Percentiles rank a stretch among this genome's conserved stretches.
Evolutionary conservation across 768 basidiomycete genomes (phyloP).

Genomic region (Crassisporium funariophilum): DNA sequence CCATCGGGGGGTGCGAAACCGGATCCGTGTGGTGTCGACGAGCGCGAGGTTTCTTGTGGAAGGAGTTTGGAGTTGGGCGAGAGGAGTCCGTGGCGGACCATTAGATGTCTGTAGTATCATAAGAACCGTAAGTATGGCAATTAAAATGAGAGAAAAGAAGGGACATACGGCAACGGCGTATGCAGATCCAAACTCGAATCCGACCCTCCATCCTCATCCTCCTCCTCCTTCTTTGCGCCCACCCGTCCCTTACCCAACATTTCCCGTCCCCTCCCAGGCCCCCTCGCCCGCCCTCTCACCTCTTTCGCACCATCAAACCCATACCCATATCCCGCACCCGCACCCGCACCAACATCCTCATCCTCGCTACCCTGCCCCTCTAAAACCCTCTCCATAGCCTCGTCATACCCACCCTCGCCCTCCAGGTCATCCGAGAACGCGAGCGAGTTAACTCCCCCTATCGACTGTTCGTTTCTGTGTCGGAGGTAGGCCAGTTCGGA

Average conservation of each 20-base stretch:
- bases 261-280: background rate
- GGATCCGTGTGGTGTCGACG: too few relatives aligned
- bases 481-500: conserved; percentile 1
- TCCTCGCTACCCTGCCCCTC: conserved; percentile 19
- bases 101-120: conserved; percentile 49
- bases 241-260: background rate
- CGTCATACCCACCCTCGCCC: conserved; percentile 12
- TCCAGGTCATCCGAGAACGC: conserved; percentile 2
- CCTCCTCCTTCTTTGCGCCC: background rate
- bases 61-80: conserved; percentile 68
- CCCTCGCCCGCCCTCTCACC: background rate
- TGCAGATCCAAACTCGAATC: conserved; percentile 71
- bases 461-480: background rate
- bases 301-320: too few relatives aligned
- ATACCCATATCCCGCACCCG: background rate
- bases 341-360: background rate
- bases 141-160: conserved; percentile 9
- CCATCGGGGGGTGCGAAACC: conserved; percentile 25
- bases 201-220: conserved; percentile 46
- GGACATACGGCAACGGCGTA: conserved; percentile 66
- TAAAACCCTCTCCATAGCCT: conserved; percentile 17
- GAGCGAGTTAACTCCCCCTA: too few relatives aligned
- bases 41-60: conserved; percentile 31
- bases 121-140: conserved; percentile 4
- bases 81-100: conserved; percentile 66